phyloP scores from a whole-genome alignment of 768 basidiomycete genomes.

The Trametes villosa region DNA sequence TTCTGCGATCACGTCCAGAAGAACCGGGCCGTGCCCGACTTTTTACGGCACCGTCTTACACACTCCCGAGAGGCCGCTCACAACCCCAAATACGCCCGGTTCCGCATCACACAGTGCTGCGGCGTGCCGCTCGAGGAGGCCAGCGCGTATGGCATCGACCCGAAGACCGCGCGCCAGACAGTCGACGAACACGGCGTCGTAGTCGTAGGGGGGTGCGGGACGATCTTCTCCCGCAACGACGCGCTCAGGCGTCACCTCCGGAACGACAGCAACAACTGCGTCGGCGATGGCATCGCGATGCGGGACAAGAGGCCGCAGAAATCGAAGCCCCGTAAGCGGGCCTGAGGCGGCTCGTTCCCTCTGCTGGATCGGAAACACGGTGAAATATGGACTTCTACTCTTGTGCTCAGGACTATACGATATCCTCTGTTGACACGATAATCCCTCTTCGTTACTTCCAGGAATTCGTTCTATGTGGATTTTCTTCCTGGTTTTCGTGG shows the following conservation, averaged over 20 bases:
- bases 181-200: background rate
- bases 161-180: background rate
- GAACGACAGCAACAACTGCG: constrained; percentile 1
- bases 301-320: background rate
- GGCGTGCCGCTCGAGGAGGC: background rate
- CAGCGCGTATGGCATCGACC: background rate
- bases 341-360: background rate
- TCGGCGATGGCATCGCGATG: background rate
- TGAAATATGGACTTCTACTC: too few relatives aligned
- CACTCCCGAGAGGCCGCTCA: background rate
- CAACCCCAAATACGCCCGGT: background rate
- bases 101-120: background rate
- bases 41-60: constrained; percentile 2
- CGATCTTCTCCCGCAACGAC: constrained; percentile 9
- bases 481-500: background rate
- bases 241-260: background rate
- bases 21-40: background rate
- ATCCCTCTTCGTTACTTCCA: background rate
- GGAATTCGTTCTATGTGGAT: background rate
- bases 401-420: too few relatives aligned
- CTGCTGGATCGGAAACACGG: too few relatives aligned
- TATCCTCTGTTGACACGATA: too few relatives aligned
- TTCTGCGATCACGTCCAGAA: constrained; percentile 2
- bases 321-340: background rate
- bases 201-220: constrained; percentile 5